Conservation (phyloP, 306 rosid species). For the Mimosa bimucronata region DNA sequence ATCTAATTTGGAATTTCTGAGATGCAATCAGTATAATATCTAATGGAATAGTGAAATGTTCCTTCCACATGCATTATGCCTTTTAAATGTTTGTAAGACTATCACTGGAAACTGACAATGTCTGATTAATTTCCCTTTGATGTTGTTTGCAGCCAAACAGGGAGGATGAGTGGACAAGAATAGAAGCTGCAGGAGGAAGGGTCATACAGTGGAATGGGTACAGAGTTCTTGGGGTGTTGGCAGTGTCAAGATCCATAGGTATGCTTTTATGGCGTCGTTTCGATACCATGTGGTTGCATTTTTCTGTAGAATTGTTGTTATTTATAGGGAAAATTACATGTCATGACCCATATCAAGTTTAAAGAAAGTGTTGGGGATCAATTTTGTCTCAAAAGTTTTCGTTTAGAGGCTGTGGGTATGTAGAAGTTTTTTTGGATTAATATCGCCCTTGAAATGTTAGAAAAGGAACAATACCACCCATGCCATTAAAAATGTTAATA, state of each 20-base stretch:
- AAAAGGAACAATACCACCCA: too few species aligned
- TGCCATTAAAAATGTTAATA: too few species aligned
- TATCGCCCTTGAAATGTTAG: too few species aligned
- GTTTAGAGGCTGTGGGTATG: too few species aligned
- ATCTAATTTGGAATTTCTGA: background rate
- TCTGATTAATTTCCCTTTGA: slow-evolving; percentile 19
- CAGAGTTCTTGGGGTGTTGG: slow-evolving; percentile 83
- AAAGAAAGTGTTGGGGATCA: background rate
- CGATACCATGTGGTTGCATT: slow-evolving; percentile 8
- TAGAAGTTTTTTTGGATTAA: too few species aligned
- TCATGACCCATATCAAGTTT: background rate
- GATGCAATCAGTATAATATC: background rate
- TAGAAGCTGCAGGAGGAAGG: slow-evolving; percentile 90
- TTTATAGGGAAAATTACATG: background rate
- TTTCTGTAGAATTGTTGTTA: background rate
- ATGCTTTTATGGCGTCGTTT: slow-evolving; percentile 24
- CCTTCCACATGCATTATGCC: background rate
- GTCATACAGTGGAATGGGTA: slow-evolving; percentile 82
- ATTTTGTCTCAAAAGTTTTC: too few species aligned
- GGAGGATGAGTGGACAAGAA: slow-evolving; percentile 74
- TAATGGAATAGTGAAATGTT: background rate
- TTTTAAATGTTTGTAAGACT: slow-evolving; percentile 23
- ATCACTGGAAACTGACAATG: background rate
- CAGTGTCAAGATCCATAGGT: slow-evolving; percentile 92
- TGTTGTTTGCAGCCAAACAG: slow-evolving; percentile 65